These are phyloP conservation scores for Leccinum broughii DNA, from an alignment of 768 basidiomycete genomes.

Conservation along the genomic window DNA sequence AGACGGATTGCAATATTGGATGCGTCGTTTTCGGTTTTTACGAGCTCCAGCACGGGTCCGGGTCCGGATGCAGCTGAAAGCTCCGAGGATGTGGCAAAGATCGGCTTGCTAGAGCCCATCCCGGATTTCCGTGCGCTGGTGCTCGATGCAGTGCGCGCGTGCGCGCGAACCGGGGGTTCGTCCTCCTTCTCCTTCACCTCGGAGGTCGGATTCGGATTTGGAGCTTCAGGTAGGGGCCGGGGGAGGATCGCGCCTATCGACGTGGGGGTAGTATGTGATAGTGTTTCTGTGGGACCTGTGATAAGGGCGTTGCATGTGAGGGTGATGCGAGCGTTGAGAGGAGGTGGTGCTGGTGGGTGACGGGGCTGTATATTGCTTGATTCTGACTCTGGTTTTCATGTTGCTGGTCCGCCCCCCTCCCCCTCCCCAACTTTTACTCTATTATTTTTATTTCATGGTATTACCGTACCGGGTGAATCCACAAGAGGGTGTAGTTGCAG, in stretches of 20 bases:
- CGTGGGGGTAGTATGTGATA: constrained; percentile 63
- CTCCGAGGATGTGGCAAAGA: constrained; percentile 8
- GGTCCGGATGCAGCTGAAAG: background rate
- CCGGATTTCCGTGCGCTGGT: constrained; percentile 57
- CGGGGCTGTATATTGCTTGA: background rate
- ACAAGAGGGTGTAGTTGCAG: too few relatives aligned
- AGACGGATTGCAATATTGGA: constrained; percentile 74
- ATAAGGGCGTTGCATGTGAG: constrained; percentile 51
- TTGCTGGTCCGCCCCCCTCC: background rate
- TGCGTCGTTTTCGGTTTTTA: constrained; percentile 61
- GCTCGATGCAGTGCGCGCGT: constrained; percentile 45
- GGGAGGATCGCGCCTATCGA: constrained; percentile 55
- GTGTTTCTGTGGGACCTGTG: constrained; percentile 45
- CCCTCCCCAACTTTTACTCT: background rate
- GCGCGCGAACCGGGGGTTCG: constrained; percentile 5
- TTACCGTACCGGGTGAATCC: background rate
- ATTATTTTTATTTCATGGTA: background rate
- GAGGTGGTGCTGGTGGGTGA: constrained; percentile 14
- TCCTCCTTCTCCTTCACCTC: background rate
- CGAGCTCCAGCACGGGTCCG: background rate
- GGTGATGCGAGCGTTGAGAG: constrained; percentile 36
- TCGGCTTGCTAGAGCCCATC: constrained; percentile 56
- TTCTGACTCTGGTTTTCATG: background rate
- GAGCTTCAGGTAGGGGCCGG: background rate
- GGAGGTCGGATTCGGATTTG: constrained; percentile 11